These are phyloP conservation scores for Pleurotus tuoliensis DNA, from an alignment of 768 basidiomycete genomes.

Conservation along the genomic window DNA sequence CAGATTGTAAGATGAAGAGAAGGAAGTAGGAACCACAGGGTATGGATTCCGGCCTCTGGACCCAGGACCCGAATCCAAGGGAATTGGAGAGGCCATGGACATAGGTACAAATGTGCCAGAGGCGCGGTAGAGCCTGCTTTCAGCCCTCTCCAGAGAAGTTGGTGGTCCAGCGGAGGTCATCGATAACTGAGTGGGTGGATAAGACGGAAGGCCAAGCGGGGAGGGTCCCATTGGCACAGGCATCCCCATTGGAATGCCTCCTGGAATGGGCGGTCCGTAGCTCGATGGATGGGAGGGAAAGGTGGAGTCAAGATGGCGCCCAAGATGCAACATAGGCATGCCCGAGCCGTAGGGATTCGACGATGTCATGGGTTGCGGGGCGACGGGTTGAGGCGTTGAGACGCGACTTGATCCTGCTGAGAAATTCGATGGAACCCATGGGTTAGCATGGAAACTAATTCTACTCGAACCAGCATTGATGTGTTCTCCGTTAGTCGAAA, in stretches of 20 bases:
- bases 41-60: conserved; percentile 11
- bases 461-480: not conserved
- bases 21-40: conserved; percentile 13
- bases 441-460: conserved; percentile 5
- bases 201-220: not conserved
- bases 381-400: not conserved
- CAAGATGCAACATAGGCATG: not conserved
- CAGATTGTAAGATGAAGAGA: conserved; percentile 5
- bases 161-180: not conserved
- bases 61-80: not conserved
- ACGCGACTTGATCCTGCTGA: not conserved
- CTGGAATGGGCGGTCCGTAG: too few species aligned
- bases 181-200: not conserved
- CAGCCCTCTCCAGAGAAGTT: conserved; percentile 3
- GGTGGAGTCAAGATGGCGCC: not conserved
- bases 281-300: not conserved
- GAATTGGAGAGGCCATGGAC: not conserved
- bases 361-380: not conserved
- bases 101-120: conserved; percentile 4
- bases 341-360: not conserved
- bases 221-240: not conserved
- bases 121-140: not conserved
- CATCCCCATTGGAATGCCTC: too few species aligned
- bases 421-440: not conserved
- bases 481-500: not conserved